These are phyloP conservation scores for Quercus agrifolia DNA, from an alignment of 306 rosid genomes.

Conservation along the genomic window DNA sequence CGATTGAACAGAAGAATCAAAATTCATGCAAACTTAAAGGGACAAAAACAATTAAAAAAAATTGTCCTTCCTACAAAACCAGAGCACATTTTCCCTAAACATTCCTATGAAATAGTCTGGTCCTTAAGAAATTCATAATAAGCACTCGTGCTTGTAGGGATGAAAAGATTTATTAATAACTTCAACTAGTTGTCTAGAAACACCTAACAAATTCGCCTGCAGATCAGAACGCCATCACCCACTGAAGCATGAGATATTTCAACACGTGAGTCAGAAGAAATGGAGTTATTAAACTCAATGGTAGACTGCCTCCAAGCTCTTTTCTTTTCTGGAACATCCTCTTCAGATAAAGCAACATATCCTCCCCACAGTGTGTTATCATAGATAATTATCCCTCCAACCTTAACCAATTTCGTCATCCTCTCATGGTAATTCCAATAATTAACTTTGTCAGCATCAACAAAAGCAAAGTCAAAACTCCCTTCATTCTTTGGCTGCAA, in stretches of 20 bases:
- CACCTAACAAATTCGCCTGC: neutral
- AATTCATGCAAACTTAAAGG: too few relatives aligned
- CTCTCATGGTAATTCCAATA: neutral
- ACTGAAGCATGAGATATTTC: neutral
- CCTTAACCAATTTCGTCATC: neutral
- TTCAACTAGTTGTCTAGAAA: neutral
- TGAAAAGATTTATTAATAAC: too few relatives aligned
- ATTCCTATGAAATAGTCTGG: too few relatives aligned
- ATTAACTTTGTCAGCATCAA: conserved; percentile 9
- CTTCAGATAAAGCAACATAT: neutral
- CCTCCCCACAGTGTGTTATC: conserved; percentile 7
- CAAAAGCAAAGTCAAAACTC: conserved; percentile 5
- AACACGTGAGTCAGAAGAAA: neutral
- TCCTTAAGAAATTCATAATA: too few relatives aligned
- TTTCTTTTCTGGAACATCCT: neutral
- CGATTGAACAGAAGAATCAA: too few relatives aligned
- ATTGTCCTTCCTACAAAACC: too few relatives aligned
- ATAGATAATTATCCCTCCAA: conserved; percentile 3
- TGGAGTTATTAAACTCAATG: neutral
- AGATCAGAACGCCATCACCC: neutral
- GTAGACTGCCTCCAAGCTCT: neutral
- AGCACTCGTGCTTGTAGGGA: too few relatives aligned
- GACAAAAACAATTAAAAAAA: too few relatives aligned
- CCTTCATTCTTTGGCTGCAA: conserved; percentile 5
- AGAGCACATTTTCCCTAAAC: too few relatives aligned